phyloP scores from a whole-genome alignment of 2,329 filamentous ascomycete species.

The Furcasterigmium sp. region DNA sequence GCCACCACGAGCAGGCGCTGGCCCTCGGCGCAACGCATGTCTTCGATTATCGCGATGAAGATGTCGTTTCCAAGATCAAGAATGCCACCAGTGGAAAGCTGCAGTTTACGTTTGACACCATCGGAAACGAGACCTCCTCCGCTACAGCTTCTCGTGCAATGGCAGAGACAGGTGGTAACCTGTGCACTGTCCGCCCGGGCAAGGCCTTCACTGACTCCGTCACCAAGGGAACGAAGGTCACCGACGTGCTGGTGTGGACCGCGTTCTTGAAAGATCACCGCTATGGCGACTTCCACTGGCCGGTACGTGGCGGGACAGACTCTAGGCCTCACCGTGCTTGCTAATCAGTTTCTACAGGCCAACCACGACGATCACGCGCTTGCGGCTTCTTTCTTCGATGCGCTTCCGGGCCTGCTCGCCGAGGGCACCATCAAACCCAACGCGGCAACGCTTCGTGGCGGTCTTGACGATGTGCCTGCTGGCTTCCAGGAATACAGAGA shows the following conservation, averaged over 20 bases:
- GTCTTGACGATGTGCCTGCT: slow-evolving; percentile 22
- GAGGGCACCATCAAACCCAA: slow-evolving; percentile 28
- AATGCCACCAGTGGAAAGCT: slow-evolving; percentile 21
- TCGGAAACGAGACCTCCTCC: slow-evolving; percentile 32
- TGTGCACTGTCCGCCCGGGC: slow-evolving; percentile 36
- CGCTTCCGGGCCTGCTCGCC: slow-evolving; percentile 25
- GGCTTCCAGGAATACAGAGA: slow-evolving; percentile 32
- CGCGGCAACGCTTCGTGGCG: slow-evolving; percentile 17
- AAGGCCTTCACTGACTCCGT: slow-evolving; percentile 31
- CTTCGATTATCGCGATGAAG: slow-evolving; percentile 32
- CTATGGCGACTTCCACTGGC: slow-evolving; percentile 28
- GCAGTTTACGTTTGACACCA: slow-evolving; percentile 33
- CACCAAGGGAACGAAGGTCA: slow-evolving; percentile 24
- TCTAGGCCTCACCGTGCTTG: not conserved
- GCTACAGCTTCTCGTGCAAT: slow-evolving; percentile 23
- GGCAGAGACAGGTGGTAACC: slow-evolving; percentile 15
- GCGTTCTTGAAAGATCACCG: slow-evolving; percentile 32
- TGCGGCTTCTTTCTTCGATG: slow-evolving; percentile 27
- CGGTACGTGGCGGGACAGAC: slow-evolving; percentile 21
- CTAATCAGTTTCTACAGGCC: too few relatives aligned
- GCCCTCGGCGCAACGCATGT: slow-evolving; percentile 24
- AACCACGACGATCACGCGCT: slow-evolving; percentile 29
- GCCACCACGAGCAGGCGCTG: slow-evolving; percentile 23
- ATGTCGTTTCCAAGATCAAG: slow-evolving; percentile 28
- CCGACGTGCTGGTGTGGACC: slow-evolving; percentile 35